Evolutionary conservation across 352 stramenopile species (phyloP), one percentile per base, ranked within the genome.

Genomic region (Halophytophthora batemanensis): DNA sequence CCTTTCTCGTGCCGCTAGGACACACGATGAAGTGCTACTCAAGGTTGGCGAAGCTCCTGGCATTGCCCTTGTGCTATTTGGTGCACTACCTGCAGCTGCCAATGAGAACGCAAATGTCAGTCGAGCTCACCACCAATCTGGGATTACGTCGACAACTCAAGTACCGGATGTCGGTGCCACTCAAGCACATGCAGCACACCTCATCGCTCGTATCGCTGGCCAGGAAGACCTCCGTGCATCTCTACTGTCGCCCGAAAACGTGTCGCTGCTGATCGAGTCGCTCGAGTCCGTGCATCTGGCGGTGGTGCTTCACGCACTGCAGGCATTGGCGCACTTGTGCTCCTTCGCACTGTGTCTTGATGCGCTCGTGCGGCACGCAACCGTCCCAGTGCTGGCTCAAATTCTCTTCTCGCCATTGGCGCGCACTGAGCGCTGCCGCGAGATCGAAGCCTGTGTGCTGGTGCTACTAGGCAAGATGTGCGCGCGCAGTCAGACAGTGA

Each of bases 221-320:
- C 68, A 82, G 51, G 78, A 88, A 48, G 63, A 72, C 15, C 56
- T 87, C 13, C 64, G 71, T 12, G 69, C 70, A 1, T 74, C 73
- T 6, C 33, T 87, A 13, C 57, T 90, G 3, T 79, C 73, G 0
- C 68, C 70, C 12, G 78, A 87, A 3, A 74, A 85, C 34, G 58
- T 90, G 13, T 63, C 74, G 3, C 58, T 70, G 2, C 53, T 92
- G 7, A 85, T 92, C 25, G 81, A 92, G 35, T 73, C 74, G 0
- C 66, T 92, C 18, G 81, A 92, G 45, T 89, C 81, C 0, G 81
- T 92, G 1, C 75, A 90, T 38, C 43, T 77, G 2, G 55, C 61
- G 3, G 81, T 92, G n/a, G 78, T 87, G 17, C 60, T 86, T 36
- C 59, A 77, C 31, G 68, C 78, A 2, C 55, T 90, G 5, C 76